Conservation (phyloP, 805 yeast species). For the Priceomyces fermenticarens region DNA sequence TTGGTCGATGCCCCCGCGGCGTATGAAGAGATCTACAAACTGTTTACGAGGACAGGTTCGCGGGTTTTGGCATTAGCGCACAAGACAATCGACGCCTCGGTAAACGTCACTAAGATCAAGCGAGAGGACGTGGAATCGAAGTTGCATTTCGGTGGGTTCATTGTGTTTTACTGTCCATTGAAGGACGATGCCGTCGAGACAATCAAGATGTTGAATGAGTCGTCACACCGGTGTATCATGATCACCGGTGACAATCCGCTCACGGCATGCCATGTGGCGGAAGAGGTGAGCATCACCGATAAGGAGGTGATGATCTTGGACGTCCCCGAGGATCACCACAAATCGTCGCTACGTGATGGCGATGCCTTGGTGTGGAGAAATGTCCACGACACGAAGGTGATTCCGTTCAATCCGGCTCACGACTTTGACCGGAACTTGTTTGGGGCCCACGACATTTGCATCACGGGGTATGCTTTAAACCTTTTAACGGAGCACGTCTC, state of each 20-base stretch:
- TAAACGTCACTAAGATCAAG: slow-evolving; percentile 51
- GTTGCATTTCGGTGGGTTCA: slow-evolving; percentile 82
- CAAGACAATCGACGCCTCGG: slow-evolving; percentile 57
- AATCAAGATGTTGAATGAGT: slow-evolving; percentile 87
- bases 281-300: slow-evolving; percentile 83
- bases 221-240: slow-evolving; percentile 95
- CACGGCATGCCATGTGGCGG: slow-evolving; percentile 97
- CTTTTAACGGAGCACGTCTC: slow-evolving; percentile 66
- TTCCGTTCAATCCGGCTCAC: slow-evolving; percentile 61
- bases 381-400: slow-evolving; percentile 69
- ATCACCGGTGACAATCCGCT: slow-evolving; percentile 98
- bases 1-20: slow-evolving; percentile 64
- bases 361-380: slow-evolving; percentile 78
- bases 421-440: slow-evolving; percentile 56
- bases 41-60: slow-evolving; percentile 91
- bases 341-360: slow-evolving; percentile 24
- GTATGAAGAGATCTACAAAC: slow-evolving; percentile 83
- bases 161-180: slow-evolving; percentile 96
- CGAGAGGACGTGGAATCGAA: slow-evolving; percentile 77
- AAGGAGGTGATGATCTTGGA: slow-evolving; percentile 85
- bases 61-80: slow-evolving; percentile 91
- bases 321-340: slow-evolving; percentile 69
- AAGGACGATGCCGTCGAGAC: slow-evolving; percentile 90
- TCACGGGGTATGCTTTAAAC: slow-evolving; percentile 87
- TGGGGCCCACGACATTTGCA: slow-evolving; percentile 75